Conservation (phyloP, 2,329 filamentous ascomycete genomes). For the Ophiostoma himal-ulmi region DNA sequence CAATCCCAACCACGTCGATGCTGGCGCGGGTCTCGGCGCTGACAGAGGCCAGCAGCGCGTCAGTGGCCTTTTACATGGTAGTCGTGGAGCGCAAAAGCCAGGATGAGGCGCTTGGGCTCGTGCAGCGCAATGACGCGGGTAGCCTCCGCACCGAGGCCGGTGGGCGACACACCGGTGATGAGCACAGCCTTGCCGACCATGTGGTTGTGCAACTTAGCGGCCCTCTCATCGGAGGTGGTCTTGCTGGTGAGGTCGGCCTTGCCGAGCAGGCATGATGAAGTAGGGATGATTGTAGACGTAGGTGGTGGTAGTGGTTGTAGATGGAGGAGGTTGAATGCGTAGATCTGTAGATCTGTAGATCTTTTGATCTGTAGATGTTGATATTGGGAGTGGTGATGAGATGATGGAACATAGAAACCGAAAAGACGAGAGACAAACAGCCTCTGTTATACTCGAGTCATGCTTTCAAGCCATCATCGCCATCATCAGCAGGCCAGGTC, state of each 20-base stretch:
- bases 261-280: not conserved
- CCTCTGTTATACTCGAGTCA: conserved; percentile 5
- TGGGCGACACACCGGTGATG: conserved; percentile 25
- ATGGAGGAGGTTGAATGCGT: not conserved
- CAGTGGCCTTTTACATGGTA: conserved; percentile 19
- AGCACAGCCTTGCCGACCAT: conserved; percentile 25
- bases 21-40: conserved; percentile 30
- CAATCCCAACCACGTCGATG: conserved; percentile 33
- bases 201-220: conserved; percentile 20
- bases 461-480: not conserved
- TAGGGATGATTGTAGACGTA: not conserved
- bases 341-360: not conserved
- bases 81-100: conserved; percentile 22
- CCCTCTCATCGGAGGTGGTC: conserved; percentile 22
- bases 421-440: not conserved
- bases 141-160: conserved; percentile 23
- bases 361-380: not conserved
- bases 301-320: not conserved
- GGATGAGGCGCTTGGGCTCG: conserved; percentile 24
- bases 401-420: not conserved
- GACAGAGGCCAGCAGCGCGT: conserved; percentile 14
- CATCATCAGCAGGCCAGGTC: not conserved
- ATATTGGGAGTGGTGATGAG: not conserved
- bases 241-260: conserved; percentile 5
- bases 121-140: conserved; percentile 22